Conservation (phyloP, 805 yeast species). For the Metschnikowia bowlesiae region DNA sequence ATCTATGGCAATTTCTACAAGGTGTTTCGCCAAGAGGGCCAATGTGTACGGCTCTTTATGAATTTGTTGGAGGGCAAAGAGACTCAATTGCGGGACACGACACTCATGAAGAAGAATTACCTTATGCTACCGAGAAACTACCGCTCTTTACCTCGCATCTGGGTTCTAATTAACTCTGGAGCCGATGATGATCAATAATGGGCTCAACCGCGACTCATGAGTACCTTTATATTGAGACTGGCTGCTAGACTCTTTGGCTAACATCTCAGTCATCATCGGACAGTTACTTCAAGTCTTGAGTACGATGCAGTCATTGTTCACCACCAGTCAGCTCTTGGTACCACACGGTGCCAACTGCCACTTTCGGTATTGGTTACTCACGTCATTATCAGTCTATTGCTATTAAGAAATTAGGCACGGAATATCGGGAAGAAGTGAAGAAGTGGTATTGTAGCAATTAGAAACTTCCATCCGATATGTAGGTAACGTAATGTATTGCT, state of each 20-base stretch:
- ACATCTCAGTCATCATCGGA: too few species aligned
- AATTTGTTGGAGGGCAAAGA: conserved; percentile 15
- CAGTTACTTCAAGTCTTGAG: too few species aligned
- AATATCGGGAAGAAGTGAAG: background rate
- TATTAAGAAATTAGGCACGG: background rate
- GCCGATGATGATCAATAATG: background rate
- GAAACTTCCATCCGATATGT: background rate
- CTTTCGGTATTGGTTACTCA: background rate
- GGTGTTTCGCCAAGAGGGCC: conserved; percentile 18
- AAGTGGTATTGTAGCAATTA: background rate
- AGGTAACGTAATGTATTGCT: background rate
- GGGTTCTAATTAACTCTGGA: background rate
- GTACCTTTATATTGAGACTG: background rate
- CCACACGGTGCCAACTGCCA: too few species aligned
- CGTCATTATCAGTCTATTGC: background rate
- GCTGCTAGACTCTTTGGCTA: too few species aligned
- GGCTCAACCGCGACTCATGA: background rate
- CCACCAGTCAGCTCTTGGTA: too few species aligned
- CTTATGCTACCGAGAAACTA: conserved; percentile 16
- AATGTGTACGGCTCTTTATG: conserved; percentile 10
- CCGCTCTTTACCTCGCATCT: background rate
- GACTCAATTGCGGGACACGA: conserved; percentile 11
- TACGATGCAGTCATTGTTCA: too few species aligned
- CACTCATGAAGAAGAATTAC: conserved; percentile 14
- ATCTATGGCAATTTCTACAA: conserved; percentile 29